These are phyloP conservation scores for Cercophora newfieldiana DNA, from an alignment of 495 filamentous ascomycete genomes.

Conservation along the genomic window DNA sequence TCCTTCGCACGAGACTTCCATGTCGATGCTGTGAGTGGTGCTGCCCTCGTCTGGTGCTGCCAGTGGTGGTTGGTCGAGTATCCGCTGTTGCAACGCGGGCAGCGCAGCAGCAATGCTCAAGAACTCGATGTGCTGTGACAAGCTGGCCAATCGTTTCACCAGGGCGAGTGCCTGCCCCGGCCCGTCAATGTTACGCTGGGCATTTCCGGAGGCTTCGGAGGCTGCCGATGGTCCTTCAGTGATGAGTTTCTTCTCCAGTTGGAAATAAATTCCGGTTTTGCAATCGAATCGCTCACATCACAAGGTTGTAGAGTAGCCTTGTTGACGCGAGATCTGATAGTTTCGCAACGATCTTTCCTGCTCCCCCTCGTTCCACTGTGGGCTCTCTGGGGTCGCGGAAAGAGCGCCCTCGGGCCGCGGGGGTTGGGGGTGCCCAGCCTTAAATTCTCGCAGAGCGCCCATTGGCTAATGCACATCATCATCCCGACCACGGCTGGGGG, in stretches of 20 bases:
- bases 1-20: neutral
- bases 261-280: neutral
- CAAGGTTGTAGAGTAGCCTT: neutral
- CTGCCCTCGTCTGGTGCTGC: too few relatives aligned
- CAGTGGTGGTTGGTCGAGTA: slow-evolving; percentile 4
- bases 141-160: neutral
- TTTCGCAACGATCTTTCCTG: neutral
- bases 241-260: neutral
- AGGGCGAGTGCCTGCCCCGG: neutral
- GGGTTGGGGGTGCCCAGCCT: neutral
- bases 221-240: too few relatives aligned
- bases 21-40: neutral
- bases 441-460: neutral
- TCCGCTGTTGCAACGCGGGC: slow-evolving; percentile 3
- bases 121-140: neutral
- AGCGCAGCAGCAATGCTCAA: neutral
- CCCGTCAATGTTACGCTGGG: neutral
- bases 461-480: slow-evolving; percentile 7
- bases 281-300: neutral
- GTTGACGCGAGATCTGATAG: neutral
- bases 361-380: neutral
- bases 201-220: neutral
- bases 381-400: neutral
- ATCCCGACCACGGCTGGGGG: neutral
- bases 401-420: neutral